Percentiles rank a stretch among this genome's conserved stretches.
Evolutionary conservation across 2,329 filamentous ascomycete genomes (phyloP).

Genomic region (Scolecobasidium constrictum): DNA sequence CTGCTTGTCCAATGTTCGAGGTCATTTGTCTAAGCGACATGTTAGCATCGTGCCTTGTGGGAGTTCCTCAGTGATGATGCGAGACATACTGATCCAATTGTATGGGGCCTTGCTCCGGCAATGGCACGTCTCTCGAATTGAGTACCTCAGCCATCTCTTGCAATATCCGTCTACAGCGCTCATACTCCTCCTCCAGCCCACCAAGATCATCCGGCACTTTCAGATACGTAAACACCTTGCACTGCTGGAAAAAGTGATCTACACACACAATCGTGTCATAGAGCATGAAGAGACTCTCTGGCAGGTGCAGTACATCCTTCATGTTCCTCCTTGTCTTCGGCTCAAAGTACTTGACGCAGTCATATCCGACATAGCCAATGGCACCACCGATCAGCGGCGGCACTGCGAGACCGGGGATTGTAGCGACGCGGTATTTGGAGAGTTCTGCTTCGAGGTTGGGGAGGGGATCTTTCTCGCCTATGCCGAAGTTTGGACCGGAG

Average conservation of each 20-base stretch:
- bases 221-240: slow-evolving; percentile 85
- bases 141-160: slow-evolving; percentile 59
- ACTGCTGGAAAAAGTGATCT: slow-evolving; percentile 85
- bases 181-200: slow-evolving; percentile 58
- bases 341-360: slow-evolving; percentile 96
- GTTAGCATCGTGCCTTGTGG: background rate
- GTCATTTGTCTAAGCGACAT: slow-evolving; percentile 50
- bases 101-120: slow-evolving; percentile 68
- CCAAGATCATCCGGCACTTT: slow-evolving; percentile 28
- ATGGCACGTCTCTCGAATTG: slow-evolving; percentile 60
- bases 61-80: no score
- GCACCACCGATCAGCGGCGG: slow-evolving; percentile 85
- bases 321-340: slow-evolving; percentile 85
- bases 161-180: slow-evolving; percentile 53
- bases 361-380: slow-evolving; percentile 94
- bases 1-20: slow-evolving; percentile 80
- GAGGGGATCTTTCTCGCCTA: slow-evolving; percentile 65
- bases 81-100: slow-evolving; percentile 46
- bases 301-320: slow-evolving; percentile 79
- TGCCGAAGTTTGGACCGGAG: slow-evolving; percentile 79
- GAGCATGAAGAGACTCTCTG: slow-evolving; percentile 93
- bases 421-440: slow-evolving; percentile 64
- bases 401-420: slow-evolving; percentile 70
- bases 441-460: slow-evolving; percentile 75
- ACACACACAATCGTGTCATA: slow-evolving; percentile 92